These are phyloP conservation scores for Talaromyces sp. DNA, from an alignment of 2,329 filamentous ascomycete genomes.

Conservation along the genomic window DNA sequence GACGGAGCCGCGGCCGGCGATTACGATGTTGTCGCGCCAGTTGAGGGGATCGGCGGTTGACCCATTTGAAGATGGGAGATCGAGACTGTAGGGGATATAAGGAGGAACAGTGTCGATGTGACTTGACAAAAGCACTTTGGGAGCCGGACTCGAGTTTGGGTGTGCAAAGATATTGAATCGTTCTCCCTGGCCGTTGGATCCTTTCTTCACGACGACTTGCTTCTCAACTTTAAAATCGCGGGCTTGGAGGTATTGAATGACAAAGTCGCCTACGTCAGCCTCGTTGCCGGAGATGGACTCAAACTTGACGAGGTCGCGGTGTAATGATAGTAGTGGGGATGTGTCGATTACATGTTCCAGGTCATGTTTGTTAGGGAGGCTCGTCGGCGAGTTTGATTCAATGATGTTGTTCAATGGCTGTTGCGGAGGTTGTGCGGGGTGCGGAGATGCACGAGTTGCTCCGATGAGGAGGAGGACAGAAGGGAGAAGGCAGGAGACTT, in stretches of 20 bases:
- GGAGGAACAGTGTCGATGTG: slow-evolving; percentile 72
- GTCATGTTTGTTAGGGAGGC: slow-evolving; percentile 12
- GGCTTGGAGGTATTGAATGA: slow-evolving; percentile 62
- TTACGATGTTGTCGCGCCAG: slow-evolving; percentile 31
- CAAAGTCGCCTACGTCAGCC: slow-evolving; percentile 63
- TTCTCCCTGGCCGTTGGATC: slow-evolving; percentile 24
- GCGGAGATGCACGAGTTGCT: slow-evolving; percentile 6
- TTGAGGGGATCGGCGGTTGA: slow-evolving; percentile 1
- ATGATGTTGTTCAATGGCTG: slow-evolving; percentile 1
- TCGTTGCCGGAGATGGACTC: slow-evolving; percentile 71
- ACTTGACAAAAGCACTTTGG: slow-evolving; percentile 54
- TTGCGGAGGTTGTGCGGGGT: slow-evolving; percentile 13
- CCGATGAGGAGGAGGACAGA: slow-evolving; percentile 11
- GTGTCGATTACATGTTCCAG: slow-evolving; percentile 38
- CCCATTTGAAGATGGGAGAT: slow-evolving; percentile 34
- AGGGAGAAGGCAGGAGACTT: neutral
- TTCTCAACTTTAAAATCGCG: slow-evolving; percentile 62
- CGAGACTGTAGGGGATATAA: slow-evolving; percentile 50
- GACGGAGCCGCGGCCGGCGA: slow-evolving; percentile 46
- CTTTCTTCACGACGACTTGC: slow-evolving; percentile 42
- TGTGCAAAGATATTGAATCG: slow-evolving; percentile 77
- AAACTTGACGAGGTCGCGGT: slow-evolving; percentile 70
- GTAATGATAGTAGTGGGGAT: slow-evolving; percentile 63
- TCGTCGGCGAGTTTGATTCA: neutral
- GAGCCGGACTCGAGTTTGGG: slow-evolving; percentile 24